Evolutionary conservation across 1,284 basidiomycete genomes (phyloP).

Genomic region (Cryptococcus maquisensis): DNA sequence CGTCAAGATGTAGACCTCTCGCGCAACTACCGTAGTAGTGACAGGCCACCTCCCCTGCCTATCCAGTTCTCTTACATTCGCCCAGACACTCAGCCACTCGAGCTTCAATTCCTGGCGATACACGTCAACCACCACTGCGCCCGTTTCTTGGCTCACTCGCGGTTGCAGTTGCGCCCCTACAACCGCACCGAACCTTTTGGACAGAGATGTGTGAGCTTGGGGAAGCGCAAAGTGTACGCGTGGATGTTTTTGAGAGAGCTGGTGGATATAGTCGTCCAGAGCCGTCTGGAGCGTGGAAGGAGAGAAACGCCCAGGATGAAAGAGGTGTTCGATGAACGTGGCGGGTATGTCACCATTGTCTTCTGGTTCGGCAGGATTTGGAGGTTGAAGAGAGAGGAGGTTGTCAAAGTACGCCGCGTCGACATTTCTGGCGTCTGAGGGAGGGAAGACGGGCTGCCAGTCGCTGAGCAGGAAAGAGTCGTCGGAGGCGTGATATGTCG

Average conservation of each 20-base stretch:
- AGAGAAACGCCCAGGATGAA: slow-evolving; percentile 83
- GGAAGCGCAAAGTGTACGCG: slow-evolving; percentile 18
- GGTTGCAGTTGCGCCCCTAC: slow-evolving; percentile 78
- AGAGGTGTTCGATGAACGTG: slow-evolving; percentile 73
- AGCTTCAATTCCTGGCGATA: slow-evolving; percentile 79
- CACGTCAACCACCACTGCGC: slow-evolving; percentile 67
- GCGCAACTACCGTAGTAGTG: slow-evolving; percentile 18
- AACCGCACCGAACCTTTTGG: slow-evolving; percentile 72
- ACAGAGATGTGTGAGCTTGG: slow-evolving; percentile 58
- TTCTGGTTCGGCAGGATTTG: slow-evolving; percentile 51
- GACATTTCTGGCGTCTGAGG: slow-evolving; percentile 58
- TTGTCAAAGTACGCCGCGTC: slow-evolving; percentile 84
- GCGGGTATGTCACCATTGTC: slow-evolving; percentile 53
- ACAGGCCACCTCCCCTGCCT: slow-evolving; percentile 79
- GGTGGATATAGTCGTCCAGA: slow-evolving; percentile 71
- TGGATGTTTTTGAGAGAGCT: slow-evolving; percentile 46
- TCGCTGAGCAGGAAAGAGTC: slow-evolving; percentile 25
- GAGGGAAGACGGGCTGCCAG: slow-evolving; percentile 28
- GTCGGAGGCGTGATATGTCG: slow-evolving; percentile 27
- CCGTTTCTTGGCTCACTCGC: slow-evolving; percentile 68
- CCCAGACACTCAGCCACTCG: slow-evolving; percentile 90
- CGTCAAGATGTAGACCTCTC: slow-evolving; percentile 61
- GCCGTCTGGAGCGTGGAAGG: slow-evolving; percentile 70
- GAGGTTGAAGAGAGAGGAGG: slow-evolving; percentile 61
- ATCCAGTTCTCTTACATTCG: slow-evolving; percentile 79